Base-by-base conservation (phyloP, 768 basidiomycete species). In the Trichaptum fuscoviolaceum region DNA sequence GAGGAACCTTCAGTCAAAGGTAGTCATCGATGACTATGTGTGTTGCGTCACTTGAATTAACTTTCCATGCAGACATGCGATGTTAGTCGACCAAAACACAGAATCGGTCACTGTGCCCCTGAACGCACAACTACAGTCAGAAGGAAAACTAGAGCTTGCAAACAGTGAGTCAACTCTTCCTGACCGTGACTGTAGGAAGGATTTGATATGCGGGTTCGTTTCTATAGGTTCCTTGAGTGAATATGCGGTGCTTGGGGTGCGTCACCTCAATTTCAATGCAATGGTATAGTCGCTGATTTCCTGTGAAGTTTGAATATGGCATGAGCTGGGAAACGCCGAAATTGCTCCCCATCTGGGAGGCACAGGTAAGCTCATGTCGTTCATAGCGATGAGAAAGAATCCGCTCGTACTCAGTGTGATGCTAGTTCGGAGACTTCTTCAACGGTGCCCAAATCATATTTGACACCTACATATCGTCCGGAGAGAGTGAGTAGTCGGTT, bases 371-470 rank as follows among this genome's bases (percentile, higher is more conserved):
- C 67, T 12, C 61, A 57, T 35, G 52, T 26, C 65, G 26, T 58
- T 1, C 18, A n/a, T 52, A 34, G 10, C 58, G 52, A 42, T 7
- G 36, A 34, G 9, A 61, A 25, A 25, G 10, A 18, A 61, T 3
- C 59, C 15, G 30, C 24, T 57, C 34, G 62, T 67, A 26, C 52
- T 20, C 23, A 57, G 23, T 35, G 65, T 68, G 36, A 1, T 27
- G 24, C n/a, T 69, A 91, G 86, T 95, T 95, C 69, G 94, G 94
- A 24, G 95, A 96, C 73, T 97, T 97, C 77, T 91, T 92, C 79
- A 96, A 97, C 71, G 93, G 93, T 1, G 92, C 93, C 12, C 91
- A 91, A 76, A 83, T 95, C 66, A 89, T 94, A 64, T 92, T 96
- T 68, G 95, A 97, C 73, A 94, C 93, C 0, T 96, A 92, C 74